Evolutionary conservation across 441 rosid species (phyloP), one percentile per base, ranked within the genome.

Genomic region (Erysimum pusillum): DNA sequence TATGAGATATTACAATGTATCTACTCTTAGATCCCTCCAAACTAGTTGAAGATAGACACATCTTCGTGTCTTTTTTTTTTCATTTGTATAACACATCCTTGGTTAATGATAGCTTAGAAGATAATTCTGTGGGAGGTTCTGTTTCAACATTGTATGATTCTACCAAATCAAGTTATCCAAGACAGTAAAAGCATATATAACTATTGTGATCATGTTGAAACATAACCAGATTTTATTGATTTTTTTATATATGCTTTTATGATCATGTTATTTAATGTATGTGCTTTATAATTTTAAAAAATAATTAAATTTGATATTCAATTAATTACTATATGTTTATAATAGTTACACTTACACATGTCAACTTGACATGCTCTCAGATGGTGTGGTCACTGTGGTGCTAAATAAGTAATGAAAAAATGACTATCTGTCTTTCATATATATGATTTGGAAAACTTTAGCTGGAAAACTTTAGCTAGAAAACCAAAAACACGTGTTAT

Each of bases 401-500:
- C 25, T 18, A 46, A 31, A 64, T 18, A 3, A 4, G 31, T 5
- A 35, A 35, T 36, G 31, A 32, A 18, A 66, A 28, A 25, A 5
- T 14, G 9, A n/a, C 7, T 17, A 35, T 59, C 42, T 12, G 45
- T 18, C 25, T 34, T 69, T 56, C 7, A 14, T n/a, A 48, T 71
- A 17, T 11, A 28, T 72, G 7, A 41, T 69, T 8, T 70, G 7
- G 46, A 45, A 73, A 74, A 34, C 36, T 62, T 44, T 64, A 2
- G 28, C 18, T 3, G 38, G 9, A 38, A 39, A 48, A n/a, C n/a
- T n/a, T n/a, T n/a, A n/a, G n/a, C n/a, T n/a, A n/a, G n/a, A n/a
- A n/a, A n/a, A n/a, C n/a, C 15, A 59, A 38, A 67, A 60, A 9
- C 74, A 75, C 68, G 56, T 75, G 49, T 68, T 51, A 41, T 67